Base-by-base conservation (phyloP, 805 yeast species). In the Lipomyces orientalis region DNA sequence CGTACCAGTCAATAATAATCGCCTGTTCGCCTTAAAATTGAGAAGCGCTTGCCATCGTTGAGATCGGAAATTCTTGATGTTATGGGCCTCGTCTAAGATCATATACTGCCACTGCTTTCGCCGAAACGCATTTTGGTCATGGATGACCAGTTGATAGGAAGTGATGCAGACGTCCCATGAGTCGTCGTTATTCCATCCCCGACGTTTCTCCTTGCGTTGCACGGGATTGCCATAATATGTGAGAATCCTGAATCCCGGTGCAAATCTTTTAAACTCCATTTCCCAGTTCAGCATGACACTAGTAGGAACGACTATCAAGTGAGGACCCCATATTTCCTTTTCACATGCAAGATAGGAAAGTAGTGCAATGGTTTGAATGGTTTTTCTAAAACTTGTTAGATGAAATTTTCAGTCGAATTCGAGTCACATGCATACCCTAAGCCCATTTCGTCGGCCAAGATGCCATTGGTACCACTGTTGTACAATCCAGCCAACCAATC, bases 371-470 rank as follows among this genome's bases (percentile, higher is more conserved):
- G 99, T 95, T 77, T 95, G 99, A 66, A 95, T 94, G 0, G 99
- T 95, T 77, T 95, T 95, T 72, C 70, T 64, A 51, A 3, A 25
- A 22, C 4, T 10, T 16, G 96, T 37, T 14, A 63, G 39, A 8
- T 43, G 8, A 56, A 10, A 9, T 6, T 14, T 19, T n/a, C 31
- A 22, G 52, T 49, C 22, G 49, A 25, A 7, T 14, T 10, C 49
- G 31, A 25, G 9, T 43, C 9, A 10, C 39, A 14, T 10, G 59
- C 69, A 34, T 60, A 68, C 71, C 84, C 99, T 54, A 95, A 83
- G 64, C 99, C 99, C 99, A 95, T 95, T 77, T 95, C 99, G 79
- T 95, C 99, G 0, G 99, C 99, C 58, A 95, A 83, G 61, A 95
- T 95, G 71, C 99, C 99, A 77, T 95, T 95, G 4, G 98, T 95